phyloP scores from a whole-genome alignment of 2,329 filamentous ascomycete species.

The Bipolaris sorokiniana region DNA sequence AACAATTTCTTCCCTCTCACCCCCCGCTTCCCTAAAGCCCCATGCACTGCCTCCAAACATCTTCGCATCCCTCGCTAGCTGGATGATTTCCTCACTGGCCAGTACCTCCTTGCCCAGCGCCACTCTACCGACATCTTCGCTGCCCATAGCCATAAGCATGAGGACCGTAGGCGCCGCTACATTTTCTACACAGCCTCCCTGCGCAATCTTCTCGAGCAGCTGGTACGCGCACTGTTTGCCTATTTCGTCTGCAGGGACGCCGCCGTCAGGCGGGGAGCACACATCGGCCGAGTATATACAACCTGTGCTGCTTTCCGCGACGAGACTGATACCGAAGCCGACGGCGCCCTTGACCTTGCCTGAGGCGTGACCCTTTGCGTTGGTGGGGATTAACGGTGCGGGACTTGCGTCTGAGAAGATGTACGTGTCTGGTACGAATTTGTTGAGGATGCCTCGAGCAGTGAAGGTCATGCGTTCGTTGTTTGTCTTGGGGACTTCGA shows the following conservation, averaged over 20 bases:
- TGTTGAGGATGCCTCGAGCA: constrained; percentile 83
- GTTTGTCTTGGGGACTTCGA: constrained; percentile 88
- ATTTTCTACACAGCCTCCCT: constrained; percentile 80
- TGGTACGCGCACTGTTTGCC: constrained; percentile 88
- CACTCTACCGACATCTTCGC: constrained; percentile 89
- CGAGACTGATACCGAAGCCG: constrained; percentile 87
- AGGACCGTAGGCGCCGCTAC: constrained; percentile 77
- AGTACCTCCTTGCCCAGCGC: constrained; percentile 81
- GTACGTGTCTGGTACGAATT: constrained; percentile 84
- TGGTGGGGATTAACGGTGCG: constrained; percentile 67
- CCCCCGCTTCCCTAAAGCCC: constrained; percentile 71
- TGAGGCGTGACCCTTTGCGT: constrained; percentile 68
- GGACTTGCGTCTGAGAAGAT: constrained; percentile 74
- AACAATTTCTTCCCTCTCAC: constrained; percentile 71
- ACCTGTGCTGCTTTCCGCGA: constrained; percentile 89
- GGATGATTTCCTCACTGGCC: constrained; percentile 78
- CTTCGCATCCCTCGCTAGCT: constrained; percentile 81
- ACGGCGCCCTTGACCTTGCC: constrained; percentile 71
- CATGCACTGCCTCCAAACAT: constrained; percentile 90
- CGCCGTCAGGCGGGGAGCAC: constrained; percentile 74
- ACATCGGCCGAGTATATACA: constrained; percentile 89
- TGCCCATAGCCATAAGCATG: constrained; percentile 96
- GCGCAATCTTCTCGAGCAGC: constrained; percentile 79
- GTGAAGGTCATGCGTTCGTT: constrained; percentile 95
- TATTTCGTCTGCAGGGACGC: constrained; percentile 86